A percentile compares a stretch with the other conserved stretches of the same genome.
phyloP scores from a whole-genome alignment of 2,329 filamentous ascomycete species.

The Fusarium anguioides region DNA sequence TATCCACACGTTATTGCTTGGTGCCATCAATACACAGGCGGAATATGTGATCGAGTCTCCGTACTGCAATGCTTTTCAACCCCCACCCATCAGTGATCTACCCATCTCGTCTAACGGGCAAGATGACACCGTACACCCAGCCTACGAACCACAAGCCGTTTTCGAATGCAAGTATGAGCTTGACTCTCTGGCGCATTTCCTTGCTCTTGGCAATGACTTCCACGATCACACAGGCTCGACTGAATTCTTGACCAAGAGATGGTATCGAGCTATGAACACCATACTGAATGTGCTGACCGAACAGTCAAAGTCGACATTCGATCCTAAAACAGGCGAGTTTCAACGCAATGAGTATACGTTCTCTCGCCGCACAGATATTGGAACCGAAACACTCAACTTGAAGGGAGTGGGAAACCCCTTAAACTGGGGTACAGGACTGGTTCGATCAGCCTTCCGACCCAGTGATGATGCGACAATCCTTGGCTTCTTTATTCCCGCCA shows the following conservation, averaged over 20 bases:
- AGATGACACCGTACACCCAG: conserved; percentile 84
- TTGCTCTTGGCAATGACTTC: conserved; percentile 88
- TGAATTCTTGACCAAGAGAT: conserved; percentile 81
- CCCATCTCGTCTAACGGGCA: conserved; percentile 80
- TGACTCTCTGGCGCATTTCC: conserved; percentile 92
- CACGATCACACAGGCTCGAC: conserved; percentile 81
- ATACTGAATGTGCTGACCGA: conserved; percentile 79
- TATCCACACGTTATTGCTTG: conserved; percentile 83
- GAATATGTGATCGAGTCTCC: conserved; percentile 95
- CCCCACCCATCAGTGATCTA: conserved; percentile 84
- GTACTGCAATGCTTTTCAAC: conserved; percentile 99
- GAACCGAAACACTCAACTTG: conserved; percentile 90
- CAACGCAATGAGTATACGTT: conserved; percentile 86
- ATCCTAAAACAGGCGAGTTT: conserved; percentile 72
- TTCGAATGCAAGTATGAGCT: conserved; percentile 99
- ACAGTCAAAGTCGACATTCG: conserved; percentile 85
- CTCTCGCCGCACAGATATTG: conserved; percentile 79
- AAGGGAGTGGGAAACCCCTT: conserved; percentile 91
- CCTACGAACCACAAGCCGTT: conserved; percentile 84
- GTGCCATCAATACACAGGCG: conserved; percentile 94
- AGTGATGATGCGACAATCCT: conserved; percentile 96
- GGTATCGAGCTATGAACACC: conserved; percentile 80
- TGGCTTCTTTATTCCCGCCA: conserved; percentile 93
- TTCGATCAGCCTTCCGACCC: conserved; percentile 92
- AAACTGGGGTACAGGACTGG: conserved; percentile 82